Percentiles rank a stretch among this genome's conserved stretches.
phyloP scores from a whole-genome alignment of 1,284 basidiomycete species.

The Trametes polyzona region DNA sequence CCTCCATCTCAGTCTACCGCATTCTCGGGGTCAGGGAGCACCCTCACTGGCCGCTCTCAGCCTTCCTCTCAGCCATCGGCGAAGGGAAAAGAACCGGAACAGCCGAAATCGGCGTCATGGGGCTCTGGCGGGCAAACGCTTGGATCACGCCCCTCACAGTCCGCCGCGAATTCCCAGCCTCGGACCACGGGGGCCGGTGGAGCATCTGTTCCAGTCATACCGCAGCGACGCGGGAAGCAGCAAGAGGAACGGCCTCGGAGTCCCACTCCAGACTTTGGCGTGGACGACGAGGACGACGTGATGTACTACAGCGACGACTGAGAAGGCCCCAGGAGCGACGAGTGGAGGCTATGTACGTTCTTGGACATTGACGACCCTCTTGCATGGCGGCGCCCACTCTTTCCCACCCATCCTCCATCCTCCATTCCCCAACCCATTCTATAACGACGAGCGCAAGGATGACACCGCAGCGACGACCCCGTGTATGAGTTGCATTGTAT shows the following conservation, averaged over 20 bases:
- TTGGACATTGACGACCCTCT: constrained; percentile 1
- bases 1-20: constrained; percentile 44
- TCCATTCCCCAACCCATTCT: no score
- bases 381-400: constrained; percentile 1
- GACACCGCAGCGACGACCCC: neutral
- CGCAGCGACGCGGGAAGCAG: constrained; percentile 42
- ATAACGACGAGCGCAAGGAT: neutral
- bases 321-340: neutral
- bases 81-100: constrained; percentile 62
- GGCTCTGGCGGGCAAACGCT: constrained; percentile 59
- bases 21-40: constrained; percentile 94
- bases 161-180: constrained; percentile 29
- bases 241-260: constrained; percentile 50
- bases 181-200: constrained; percentile 56
- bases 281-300: constrained; percentile 74
- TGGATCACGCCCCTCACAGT: constrained; percentile 43
- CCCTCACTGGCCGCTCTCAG: constrained; percentile 59
- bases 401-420: neutral
- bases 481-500: constrained; percentile 7
- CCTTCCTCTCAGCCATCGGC: constrained; percentile 22
- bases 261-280: constrained; percentile 76
- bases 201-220: constrained; percentile 49
- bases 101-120: constrained; percentile 47
- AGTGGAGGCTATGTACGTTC: neutral
- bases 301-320: constrained; percentile 80